Percentiles rank a stretch among this genome's conserved stretches.
Conservation (phyloP, 148 eudicot genomes). For the Arctostaphylos glauca region DNA sequence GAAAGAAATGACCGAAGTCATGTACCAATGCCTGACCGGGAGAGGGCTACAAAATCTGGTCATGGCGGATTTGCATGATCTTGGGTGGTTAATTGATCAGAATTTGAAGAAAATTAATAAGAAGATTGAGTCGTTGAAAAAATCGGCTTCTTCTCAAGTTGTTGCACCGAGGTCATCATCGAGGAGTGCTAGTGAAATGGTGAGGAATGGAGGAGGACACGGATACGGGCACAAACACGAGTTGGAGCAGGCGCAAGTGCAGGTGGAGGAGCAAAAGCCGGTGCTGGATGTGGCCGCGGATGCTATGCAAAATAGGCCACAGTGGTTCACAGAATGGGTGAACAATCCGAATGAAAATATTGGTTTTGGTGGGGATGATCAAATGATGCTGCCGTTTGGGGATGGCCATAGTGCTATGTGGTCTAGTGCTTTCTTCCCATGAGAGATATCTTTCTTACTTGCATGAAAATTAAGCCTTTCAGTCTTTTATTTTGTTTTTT, state of each 20-base stretch:
- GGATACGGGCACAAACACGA: no score
- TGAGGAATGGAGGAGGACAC: not conserved
- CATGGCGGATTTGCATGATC: constrained; percentile 28
- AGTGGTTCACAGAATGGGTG: constrained; percentile 34
- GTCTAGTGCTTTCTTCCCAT: constrained; percentile 32
- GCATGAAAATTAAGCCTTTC: not conserved
- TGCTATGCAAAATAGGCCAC: constrained; percentile 24
- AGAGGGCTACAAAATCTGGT: constrained; percentile 19
- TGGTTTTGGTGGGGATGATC: constrained; percentile 28
- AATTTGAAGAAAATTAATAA: constrained; percentile 28
- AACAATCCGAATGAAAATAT: constrained; percentile 25
- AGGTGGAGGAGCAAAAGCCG: constrained; percentile 23
- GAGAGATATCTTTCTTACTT: not conserved
- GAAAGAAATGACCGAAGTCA: constrained; percentile 37
- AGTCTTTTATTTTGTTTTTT: not conserved
- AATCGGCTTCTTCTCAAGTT: not conserved
- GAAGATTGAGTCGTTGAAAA: constrained; percentile 25
- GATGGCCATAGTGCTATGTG: constrained; percentile 28
- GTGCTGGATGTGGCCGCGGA: constrained; percentile 3
- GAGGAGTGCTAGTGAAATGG: not conserved
- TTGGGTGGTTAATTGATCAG: constrained; percentile 36
- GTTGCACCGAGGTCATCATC: not conserved
- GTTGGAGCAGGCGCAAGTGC: not conserved
- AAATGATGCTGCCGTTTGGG: constrained; percentile 28
- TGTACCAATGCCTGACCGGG: constrained; percentile 33